phyloP scores from a whole-genome alignment of 345 rosid genomes.

The Aquilaria sinensis region DNA sequence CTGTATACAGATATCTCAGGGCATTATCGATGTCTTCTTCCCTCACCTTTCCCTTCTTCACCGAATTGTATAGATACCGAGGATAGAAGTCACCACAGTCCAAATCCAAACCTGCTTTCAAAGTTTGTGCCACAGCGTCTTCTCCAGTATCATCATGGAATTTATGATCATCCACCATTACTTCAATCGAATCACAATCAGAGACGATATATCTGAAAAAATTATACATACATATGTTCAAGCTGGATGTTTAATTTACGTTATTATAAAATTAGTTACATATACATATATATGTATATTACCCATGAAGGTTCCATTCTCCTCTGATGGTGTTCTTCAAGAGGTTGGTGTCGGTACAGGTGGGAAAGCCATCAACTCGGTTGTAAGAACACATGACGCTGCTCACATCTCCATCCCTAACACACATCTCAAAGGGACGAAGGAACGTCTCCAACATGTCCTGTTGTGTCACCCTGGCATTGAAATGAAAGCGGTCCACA shows the following conservation, averaged over 20 bases:
- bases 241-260: too few species aligned
- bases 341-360: slow-evolving; percentile 45
- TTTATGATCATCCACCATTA: slow-evolving; percentile 37
- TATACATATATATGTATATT: not conserved
- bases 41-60: slow-evolving; percentile 36
- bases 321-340: slow-evolving; percentile 28
- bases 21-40: slow-evolving; percentile 25
- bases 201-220: slow-evolving; percentile 43
- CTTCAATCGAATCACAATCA: slow-evolving; percentile 42
- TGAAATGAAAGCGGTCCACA: too few species aligned
- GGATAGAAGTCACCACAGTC: slow-evolving; percentile 52
- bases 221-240: too few species aligned
- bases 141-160: slow-evolving; percentile 40
- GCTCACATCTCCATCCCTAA: slow-evolving; percentile 29
- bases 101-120: slow-evolving; percentile 68
- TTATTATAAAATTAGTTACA: too few species aligned
- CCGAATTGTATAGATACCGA: slow-evolving; percentile 24
- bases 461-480: slow-evolving; percentile 28
- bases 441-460: slow-evolving; percentile 49
- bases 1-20: slow-evolving; percentile 21
- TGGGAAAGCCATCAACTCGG: slow-evolving; percentile 47
- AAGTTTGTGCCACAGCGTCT: slow-evolving; percentile 44
- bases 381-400: slow-evolving; percentile 54
- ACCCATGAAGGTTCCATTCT: slow-evolving; percentile 57
- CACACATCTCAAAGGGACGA: slow-evolving; percentile 41